These are phyloP conservation scores for Cichorium intybus DNA, from an alignment of 140 eudicot species.

Conservation along the genomic window DNA sequence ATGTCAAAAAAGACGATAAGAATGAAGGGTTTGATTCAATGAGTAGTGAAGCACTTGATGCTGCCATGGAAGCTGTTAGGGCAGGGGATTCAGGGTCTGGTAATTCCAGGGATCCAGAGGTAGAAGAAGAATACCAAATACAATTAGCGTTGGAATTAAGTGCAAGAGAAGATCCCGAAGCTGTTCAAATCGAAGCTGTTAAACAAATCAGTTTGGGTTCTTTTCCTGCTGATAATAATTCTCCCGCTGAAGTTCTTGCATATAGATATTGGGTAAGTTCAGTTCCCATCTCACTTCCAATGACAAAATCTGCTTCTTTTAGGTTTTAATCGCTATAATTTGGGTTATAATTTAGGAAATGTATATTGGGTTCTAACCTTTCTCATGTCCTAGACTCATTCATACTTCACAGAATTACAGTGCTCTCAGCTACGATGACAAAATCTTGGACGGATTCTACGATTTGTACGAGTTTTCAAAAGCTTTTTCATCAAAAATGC, in stretches of 20 bases:
- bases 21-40: constrained; percentile 47
- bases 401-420: constrained; percentile 84
- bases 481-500: constrained; percentile 63
- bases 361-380: constrained; percentile 41
- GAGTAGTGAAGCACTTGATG: constrained; percentile 41
- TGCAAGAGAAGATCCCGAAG: constrained; percentile 95
- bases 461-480: constrained; percentile 63
- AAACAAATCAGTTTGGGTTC: constrained; percentile 95
- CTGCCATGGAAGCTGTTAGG: constrained; percentile 40
- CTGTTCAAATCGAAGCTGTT: constrained; percentile 93
- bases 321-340: neutral
- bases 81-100: constrained; percentile 37
- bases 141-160: constrained; percentile 87
- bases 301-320: neutral
- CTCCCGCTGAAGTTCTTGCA: constrained; percentile 71
- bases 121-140: constrained; percentile 82
- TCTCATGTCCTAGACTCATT: constrained; percentile 63
- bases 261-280: constrained; percentile 57
- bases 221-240: constrained; percentile 36
- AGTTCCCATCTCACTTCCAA: constrained; percentile 14
- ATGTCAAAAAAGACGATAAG: constrained; percentile 37
- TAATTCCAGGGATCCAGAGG: constrained; percentile 49
- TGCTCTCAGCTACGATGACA: constrained; percentile 89
- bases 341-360: constrained; percentile 7
- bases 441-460: constrained; percentile 90